Conservation (phyloP, 1,284 basidiomycete genomes). For the Ustilago curta region DNA sequence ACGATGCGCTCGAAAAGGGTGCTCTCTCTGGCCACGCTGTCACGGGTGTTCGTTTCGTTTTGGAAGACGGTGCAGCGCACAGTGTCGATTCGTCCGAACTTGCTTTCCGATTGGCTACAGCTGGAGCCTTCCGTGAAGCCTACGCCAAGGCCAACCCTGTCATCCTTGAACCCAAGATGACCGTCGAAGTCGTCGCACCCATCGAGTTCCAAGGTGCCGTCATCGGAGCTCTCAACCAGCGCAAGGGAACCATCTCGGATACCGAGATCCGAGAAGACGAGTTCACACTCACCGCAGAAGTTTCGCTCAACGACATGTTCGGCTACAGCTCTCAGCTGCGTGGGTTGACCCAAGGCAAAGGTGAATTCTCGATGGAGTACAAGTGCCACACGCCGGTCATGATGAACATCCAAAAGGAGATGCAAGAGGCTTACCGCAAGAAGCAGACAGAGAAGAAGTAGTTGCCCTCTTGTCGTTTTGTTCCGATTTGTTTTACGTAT, state of each 20-base stretch:
- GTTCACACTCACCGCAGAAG: conserved; percentile 91
- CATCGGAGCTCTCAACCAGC: conserved; percentile 92
- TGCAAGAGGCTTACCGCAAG: conserved; percentile 73
- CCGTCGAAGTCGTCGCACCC: conserved; percentile 95
- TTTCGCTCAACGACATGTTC: conserved; percentile 98
- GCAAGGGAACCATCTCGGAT: conserved; percentile 93
- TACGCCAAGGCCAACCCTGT: conserved; percentile 82
- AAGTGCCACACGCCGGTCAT: conserved; percentile 84
- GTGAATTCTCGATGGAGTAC: conserved; percentile 85
- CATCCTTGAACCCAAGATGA: conserved; percentile 97
- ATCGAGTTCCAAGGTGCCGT: conserved; percentile 97
- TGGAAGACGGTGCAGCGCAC: conserved; percentile 93
- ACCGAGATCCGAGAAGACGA: conserved; percentile 98
- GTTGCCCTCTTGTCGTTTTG: conserved; percentile 7
- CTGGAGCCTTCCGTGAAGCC: conserved; percentile 92
- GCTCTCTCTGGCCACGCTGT: conserved; percentile 89
- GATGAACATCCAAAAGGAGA: conserved; percentile 85
- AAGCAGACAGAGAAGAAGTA: conserved; percentile 55
- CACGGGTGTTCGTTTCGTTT: conserved; percentile 85
- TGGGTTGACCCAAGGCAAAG: conserved; percentile 82
- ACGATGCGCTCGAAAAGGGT: conserved; percentile 92
- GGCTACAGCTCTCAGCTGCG: conserved; percentile 78
- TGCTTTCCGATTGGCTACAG: conserved; percentile 89
- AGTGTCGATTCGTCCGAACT: conserved; percentile 97
- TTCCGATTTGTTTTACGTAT: conserved; percentile 20